Percentiles rank a stretch among this genome's conserved stretches.
These are phyloP conservation scores for Aureobasidium sp. DNA, from an alignment of 2,329 filamentous ascomycete genomes.

Conservation along the genomic window DNA sequence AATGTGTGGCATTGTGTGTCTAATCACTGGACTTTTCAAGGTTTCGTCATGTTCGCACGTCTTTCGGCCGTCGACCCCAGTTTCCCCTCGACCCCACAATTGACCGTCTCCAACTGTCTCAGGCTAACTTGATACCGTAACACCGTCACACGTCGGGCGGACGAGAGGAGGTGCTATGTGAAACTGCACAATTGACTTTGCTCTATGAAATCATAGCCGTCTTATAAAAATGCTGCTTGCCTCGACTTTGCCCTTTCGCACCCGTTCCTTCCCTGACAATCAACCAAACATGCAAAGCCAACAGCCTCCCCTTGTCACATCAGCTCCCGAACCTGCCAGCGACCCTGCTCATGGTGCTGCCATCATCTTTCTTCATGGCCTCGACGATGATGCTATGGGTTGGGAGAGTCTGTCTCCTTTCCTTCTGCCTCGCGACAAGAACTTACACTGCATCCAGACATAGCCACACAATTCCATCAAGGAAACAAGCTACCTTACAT, in stretches of 20 bases:
- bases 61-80: background rate
- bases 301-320: slow-evolving; percentile 29
- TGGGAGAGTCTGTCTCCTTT: slow-evolving; percentile 28
- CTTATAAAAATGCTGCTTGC: background rate
- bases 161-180: background rate
- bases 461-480: slow-evolving; percentile 40
- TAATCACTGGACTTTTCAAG: background rate
- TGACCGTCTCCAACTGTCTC: background rate
- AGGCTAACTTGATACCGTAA: background rate
- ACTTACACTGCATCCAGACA: slow-evolving; percentile 22
- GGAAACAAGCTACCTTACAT: slow-evolving; percentile 40
- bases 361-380: slow-evolving; percentile 39
- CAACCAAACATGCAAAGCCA: slow-evolving; percentile 3
- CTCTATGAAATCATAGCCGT: background rate
- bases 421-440: background rate
- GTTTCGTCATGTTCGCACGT: background rate
- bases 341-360: slow-evolving; percentile 33
- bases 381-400: slow-evolving; percentile 39
- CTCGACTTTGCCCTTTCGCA: background rate
- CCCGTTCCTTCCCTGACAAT: background rate
- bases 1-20: slow-evolving; percentile 50
- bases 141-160: background rate
- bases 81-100: background rate
- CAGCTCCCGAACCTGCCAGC: slow-evolving; percentile 26
- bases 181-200: background rate